These are phyloP conservation scores for Cladophialophora psammophila DNA, from an alignment of 2,329 filamentous ascomycete genomes.

Conservation along the genomic window DNA sequence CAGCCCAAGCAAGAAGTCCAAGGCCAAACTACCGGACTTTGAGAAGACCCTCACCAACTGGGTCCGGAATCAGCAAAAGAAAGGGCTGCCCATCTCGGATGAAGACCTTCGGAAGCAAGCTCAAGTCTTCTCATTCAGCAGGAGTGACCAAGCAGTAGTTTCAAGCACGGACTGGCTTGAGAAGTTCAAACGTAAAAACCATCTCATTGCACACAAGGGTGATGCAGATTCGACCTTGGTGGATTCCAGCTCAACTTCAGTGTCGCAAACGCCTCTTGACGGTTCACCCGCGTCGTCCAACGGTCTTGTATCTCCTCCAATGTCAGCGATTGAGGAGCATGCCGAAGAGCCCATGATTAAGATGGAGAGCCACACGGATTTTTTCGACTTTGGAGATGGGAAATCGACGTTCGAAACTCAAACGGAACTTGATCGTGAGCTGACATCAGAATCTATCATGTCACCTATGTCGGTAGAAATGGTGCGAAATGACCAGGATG, in stretches of 20 bases:
- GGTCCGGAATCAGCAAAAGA: constrained; percentile 79
- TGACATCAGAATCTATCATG: constrained; percentile 40
- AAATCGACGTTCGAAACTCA: constrained; percentile 71
- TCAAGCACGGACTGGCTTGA: constrained; percentile 83
- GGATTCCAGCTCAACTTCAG: constrained; percentile 62
- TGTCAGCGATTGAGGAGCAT: constrained; percentile 73
- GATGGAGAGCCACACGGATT: constrained; percentile 63
- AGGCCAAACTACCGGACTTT: constrained; percentile 88
- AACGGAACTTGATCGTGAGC: constrained; percentile 56
- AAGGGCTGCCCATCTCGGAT: constrained; percentile 58
- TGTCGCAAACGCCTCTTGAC: constrained; percentile 68
- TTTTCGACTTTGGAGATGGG: constrained; percentile 65
- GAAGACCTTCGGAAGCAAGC: constrained; percentile 41
- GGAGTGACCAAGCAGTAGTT: constrained; percentile 39
- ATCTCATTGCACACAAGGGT: constrained; percentile 63
- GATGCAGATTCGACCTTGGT: constrained; percentile 49
- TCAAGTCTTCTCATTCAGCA: constrained; percentile 39
- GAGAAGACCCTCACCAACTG: constrained; percentile 89
- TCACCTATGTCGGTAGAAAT: constrained; percentile 31
- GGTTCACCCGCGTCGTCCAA: constrained; percentile 77
- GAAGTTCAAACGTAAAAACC: constrained; percentile 93
- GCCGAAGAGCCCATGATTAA: constrained; percentile 59
- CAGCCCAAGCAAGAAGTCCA: constrained; percentile 81
- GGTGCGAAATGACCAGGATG: constrained; percentile 25
- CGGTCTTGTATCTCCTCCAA: constrained; percentile 70